A percentile compares a stretch with the other conserved stretches of the same genome.
Conservation (phyloP, 345 rosid species). For the Populus deltoides region DNA sequence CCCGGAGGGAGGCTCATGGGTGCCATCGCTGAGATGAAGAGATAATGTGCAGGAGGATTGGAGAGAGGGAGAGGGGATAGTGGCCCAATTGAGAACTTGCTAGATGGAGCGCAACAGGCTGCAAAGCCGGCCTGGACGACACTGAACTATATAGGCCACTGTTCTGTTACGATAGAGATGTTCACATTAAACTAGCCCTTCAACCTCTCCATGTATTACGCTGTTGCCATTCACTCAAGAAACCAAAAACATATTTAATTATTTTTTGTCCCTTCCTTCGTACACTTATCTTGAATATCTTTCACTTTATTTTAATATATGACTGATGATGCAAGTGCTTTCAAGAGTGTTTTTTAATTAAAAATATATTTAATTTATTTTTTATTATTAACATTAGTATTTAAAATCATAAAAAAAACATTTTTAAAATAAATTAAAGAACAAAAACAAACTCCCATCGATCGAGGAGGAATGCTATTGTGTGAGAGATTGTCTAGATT, state of each 20-base stretch:
- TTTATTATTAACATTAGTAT: too few relatives aligned
- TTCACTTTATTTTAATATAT: not conserved
- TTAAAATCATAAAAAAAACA: too few relatives aligned
- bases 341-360: too few relatives aligned
- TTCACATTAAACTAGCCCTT: not conserved
- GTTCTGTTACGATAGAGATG: slow-evolving; percentile 1
- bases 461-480: not conserved
- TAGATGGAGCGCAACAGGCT: slow-evolving; percentile 4
- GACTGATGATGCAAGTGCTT: too few relatives aligned
- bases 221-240: slow-evolving; percentile 30
- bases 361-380: too few relatives aligned
- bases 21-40: slow-evolving; percentile 34
- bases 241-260: not conserved
- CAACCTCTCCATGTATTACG: slow-evolving; percentile 10
- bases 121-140: slow-evolving; percentile 23
- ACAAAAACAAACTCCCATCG: too few relatives aligned
- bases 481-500: not conserved
- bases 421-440: too few relatives aligned
- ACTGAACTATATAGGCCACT: slow-evolving; percentile 38
- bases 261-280: slow-evolving; percentile 14
- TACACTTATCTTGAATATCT: not conserved
- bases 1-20: slow-evolving; percentile 87
- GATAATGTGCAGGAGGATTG: not conserved
- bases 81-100: slow-evolving; percentile 11
- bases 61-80: slow-evolving; percentile 8